Evolutionary conservation across 1,284 basidiomycete species (phyloP).

Genomic region (Agroathelia rolfsii): DNA sequence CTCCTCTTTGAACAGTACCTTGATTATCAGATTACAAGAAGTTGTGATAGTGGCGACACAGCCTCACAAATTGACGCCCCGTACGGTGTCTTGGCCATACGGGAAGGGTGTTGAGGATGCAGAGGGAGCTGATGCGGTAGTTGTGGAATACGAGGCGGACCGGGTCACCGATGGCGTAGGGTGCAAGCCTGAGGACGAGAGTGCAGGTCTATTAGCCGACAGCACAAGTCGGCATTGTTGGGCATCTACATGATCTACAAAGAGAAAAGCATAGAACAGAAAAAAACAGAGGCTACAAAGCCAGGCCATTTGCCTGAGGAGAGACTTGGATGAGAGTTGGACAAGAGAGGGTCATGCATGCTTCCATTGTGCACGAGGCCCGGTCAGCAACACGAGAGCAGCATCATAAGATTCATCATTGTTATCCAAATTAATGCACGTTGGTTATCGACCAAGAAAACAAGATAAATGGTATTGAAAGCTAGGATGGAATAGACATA

Average conservation of each 20-base stretch:
- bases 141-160: neutral
- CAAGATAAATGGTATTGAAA: too few species aligned
- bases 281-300: too few species aligned
- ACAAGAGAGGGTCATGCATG: too few species aligned
- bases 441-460: too few species aligned
- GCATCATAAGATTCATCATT: too few species aligned
- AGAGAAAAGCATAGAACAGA: neutral
- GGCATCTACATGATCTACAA: neutral
- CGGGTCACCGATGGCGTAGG: neutral
- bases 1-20: constrained; percentile 30
- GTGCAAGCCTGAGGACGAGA: neutral
- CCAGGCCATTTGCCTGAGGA: too few species aligned
- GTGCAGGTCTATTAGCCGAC: neutral
- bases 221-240: constrained; percentile 3
- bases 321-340: too few species aligned
- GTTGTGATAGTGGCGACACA: constrained; percentile 4
- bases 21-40: constrained; percentile 4
- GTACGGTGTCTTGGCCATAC: constrained; percentile 40
- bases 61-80: constrained; percentile 56
- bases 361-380: too few species aligned
- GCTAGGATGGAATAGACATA: too few species aligned
- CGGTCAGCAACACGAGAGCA: too few species aligned
- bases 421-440: too few species aligned
- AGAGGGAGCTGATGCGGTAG: neutral
- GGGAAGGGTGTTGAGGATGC: constrained; percentile 28